Conservation (phyloP, 306 rosid genomes). For the Cyclanthera cordifolia region DNA sequence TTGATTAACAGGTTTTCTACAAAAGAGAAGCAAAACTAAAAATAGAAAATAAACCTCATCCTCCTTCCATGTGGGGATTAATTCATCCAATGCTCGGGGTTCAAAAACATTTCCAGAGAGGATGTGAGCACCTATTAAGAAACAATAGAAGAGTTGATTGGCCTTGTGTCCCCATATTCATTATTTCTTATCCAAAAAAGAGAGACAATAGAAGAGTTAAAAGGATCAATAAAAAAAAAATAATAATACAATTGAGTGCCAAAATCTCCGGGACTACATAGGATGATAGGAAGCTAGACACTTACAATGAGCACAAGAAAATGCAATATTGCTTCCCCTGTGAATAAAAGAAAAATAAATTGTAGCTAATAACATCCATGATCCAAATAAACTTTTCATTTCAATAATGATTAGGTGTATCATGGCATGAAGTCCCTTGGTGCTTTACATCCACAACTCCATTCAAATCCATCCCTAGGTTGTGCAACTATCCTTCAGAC, state of each 20-base stretch:
- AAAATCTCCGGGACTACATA: neutral
- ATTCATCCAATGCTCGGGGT: constrained; percentile 79
- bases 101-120: constrained; percentile 90
- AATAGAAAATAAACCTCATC: constrained; percentile 41
- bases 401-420: neutral
- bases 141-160: neutral
- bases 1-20: neutral
- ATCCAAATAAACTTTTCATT: neutral
- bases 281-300: neutral
- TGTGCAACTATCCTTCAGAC: neutral
- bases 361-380: constrained; percentile 5
- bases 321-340: neutral
- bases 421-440: neutral
- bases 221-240: neutral
- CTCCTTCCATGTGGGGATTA: constrained; percentile 75
- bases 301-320: neutral
- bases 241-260: neutral
- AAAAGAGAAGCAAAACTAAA: neutral
- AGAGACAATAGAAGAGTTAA: neutral
- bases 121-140: constrained; percentile 64
- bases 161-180: too few relatives aligned
- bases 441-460: neutral
- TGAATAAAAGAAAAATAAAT: neutral
- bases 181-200: too few relatives aligned
- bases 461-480: neutral